Percentiles rank a stretch among this genome's conserved stretches.
phyloP scores from a whole-genome alignment of 805 yeast genomes.

The Starmerella stellata region DNA sequence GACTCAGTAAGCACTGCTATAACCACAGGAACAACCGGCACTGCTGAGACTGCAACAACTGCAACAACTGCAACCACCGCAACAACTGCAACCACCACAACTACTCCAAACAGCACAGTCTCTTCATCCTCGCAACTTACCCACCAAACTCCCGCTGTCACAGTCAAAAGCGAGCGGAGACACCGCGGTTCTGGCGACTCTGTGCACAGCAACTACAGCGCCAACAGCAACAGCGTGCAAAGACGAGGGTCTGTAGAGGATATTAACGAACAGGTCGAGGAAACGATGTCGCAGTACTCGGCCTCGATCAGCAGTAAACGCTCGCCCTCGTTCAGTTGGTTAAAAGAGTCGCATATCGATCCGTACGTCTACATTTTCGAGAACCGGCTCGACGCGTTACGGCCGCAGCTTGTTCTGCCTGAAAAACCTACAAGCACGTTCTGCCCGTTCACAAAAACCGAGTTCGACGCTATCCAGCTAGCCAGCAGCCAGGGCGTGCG shows the following conservation, averaged over 20 bases:
- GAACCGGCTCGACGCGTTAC: slow-evolving; percentile 20
- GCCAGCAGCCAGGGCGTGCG: not conserved
- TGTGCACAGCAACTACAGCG: not conserved
- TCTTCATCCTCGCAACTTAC: not conserved
- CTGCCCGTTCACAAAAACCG: not conserved
- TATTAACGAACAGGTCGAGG: not conserved
- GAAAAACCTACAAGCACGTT: not conserved
- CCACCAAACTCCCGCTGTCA: too few species aligned
- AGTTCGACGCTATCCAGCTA: not conserved
- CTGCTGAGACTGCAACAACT: not conserved
- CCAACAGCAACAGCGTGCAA: not conserved
- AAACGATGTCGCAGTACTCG: slow-evolving; percentile 3
- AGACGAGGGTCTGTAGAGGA: not conserved
- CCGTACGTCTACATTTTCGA: slow-evolving; percentile 25
- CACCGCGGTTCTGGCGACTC: not conserved
- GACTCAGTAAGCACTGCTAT: too few species aligned
- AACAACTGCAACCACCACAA: not conserved
- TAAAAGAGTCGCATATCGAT: slow-evolving; percentile 16
- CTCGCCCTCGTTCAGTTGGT: slow-evolving; percentile 12
- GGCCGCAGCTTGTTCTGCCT: slow-evolving; percentile 19
- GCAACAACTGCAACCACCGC: not conserved
- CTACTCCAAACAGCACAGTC: not conserved
- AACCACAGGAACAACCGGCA: too few species aligned
- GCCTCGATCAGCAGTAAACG: slow-evolving; percentile 6
- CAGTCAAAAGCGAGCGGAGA: too few species aligned